Evolutionary conservation across 768 basidiomycete species (phyloP).

Genomic region (Clathrus columnatus): DNA sequence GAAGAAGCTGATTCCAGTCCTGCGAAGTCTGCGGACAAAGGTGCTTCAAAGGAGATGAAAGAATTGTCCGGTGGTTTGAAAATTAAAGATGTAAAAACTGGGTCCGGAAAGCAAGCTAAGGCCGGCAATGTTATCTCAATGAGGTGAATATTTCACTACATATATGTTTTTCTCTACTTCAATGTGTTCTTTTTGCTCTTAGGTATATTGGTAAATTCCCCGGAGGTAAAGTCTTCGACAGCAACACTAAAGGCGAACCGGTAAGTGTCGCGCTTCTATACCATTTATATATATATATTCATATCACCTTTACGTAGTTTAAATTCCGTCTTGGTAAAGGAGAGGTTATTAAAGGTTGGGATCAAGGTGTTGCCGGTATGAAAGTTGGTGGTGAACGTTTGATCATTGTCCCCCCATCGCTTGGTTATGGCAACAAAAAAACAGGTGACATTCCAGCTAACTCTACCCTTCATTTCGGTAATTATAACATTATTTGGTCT

Average conservation of each 20-base stretch:
- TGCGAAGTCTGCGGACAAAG: slow-evolving; percentile 19
- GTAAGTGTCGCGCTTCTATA: slow-evolving; percentile 43
- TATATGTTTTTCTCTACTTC: background rate
- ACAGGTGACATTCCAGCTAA: slow-evolving; percentile 58
- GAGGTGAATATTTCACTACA: slow-evolving; percentile 31
- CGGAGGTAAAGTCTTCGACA: slow-evolving; percentile 70
- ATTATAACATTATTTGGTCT: slow-evolving; percentile 20
- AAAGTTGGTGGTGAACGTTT: slow-evolving; percentile 81
- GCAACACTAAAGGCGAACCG: slow-evolving; percentile 77
- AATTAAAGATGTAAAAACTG: slow-evolving; percentile 66
- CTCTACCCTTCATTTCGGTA: slow-evolving; percentile 78
- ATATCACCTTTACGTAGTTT: slow-evolving; percentile 37
- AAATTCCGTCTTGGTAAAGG: slow-evolving; percentile 73
- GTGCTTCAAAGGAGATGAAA: slow-evolving; percentile 23
- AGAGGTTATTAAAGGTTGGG: slow-evolving; percentile 96
- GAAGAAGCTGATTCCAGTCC: background rate
- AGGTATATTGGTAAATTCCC: slow-evolving; percentile 81
- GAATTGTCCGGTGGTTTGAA: slow-evolving; percentile 67
- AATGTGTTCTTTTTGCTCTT: background rate
- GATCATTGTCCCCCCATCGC: slow-evolving; percentile 60
- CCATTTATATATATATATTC: background rate
- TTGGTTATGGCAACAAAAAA: slow-evolving; percentile 66
- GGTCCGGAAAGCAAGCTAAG: slow-evolving; percentile 81
- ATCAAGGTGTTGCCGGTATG: slow-evolving; percentile 88
- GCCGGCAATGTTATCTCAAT: slow-evolving; percentile 74